Evolutionary conservation across 2,329 filamentous ascomycete genomes (phyloP).

Genomic region (Cladosporium sp.): DNA sequence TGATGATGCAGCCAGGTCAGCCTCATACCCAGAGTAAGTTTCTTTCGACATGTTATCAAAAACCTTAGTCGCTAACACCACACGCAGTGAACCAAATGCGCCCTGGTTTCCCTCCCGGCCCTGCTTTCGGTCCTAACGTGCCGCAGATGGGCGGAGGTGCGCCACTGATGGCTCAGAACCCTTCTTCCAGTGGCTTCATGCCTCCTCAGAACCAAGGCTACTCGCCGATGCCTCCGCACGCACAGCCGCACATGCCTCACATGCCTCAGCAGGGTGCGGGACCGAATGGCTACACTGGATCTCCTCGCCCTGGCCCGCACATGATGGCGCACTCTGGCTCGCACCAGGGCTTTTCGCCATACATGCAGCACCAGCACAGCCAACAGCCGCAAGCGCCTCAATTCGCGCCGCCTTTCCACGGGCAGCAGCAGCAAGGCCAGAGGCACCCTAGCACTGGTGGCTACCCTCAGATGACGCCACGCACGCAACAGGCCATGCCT

Average conservation of each 20-base stretch:
- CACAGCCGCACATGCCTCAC: slow-evolving; percentile 56
- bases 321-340: slow-evolving; percentile 96
- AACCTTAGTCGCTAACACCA: neutral
- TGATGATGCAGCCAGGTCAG: slow-evolving; percentile 23
- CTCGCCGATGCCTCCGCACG: slow-evolving; percentile 57
- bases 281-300: slow-evolving; percentile 64
- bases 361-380: slow-evolving; percentile 13
- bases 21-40: slow-evolving; percentile 32
- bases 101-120: slow-evolving; percentile 17
- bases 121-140: slow-evolving; percentile 53
- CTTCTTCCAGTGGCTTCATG: slow-evolving; percentile 55
- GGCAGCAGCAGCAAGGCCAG: slow-evolving; percentile 21
- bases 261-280: slow-evolving; percentile 16
- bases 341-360: slow-evolving; percentile 65
- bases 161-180: slow-evolving; percentile 44
- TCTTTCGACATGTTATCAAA: slow-evolving; percentile 42
- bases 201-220: slow-evolving; percentile 32
- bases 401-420: slow-evolving; percentile 16
- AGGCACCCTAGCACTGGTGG: slow-evolving; percentile 9
- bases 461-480: slow-evolving; percentile 11
- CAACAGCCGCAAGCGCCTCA: slow-evolving; percentile 10
- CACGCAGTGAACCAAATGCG: slow-evolving; percentile 30
- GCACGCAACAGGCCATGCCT: slow-evolving; percentile 10
- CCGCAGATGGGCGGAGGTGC: slow-evolving; percentile 9
- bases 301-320: slow-evolving; percentile 78